These are phyloP conservation scores for Aspergillus aculeatinus DNA, from an alignment of 2,329 filamentous ascomycete genomes.

Conservation along the genomic window DNA sequence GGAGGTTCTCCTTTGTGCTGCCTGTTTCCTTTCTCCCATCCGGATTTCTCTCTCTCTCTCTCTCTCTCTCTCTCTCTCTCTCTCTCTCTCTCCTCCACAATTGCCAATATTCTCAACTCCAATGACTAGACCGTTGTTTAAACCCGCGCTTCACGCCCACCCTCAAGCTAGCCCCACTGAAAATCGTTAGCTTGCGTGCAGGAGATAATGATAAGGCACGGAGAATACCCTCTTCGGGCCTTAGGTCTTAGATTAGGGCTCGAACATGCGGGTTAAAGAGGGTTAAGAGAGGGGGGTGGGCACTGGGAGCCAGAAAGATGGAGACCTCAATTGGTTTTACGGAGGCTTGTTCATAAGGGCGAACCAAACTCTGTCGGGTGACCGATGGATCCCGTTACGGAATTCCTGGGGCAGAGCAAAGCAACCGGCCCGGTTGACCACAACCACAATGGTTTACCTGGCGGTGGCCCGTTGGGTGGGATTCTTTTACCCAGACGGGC, in stretches of 20 bases:
- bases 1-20: too few relatives aligned
- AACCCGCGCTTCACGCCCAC: conserved; percentile 6
- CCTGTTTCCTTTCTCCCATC: neutral
- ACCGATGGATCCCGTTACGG: conserved; percentile 23
- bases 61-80: neutral
- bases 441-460: neutral
- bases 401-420: conserved; percentile 21
- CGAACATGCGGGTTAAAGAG: neutral
- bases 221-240: neutral
- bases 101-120: neutral
- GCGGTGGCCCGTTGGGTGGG: neutral
- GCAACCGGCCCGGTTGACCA: conserved; percentile 17
- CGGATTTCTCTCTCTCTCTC: neutral
- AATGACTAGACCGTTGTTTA: neutral
- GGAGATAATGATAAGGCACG: neutral
- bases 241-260: conserved; percentile 11
- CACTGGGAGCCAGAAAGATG: conserved; percentile 11
- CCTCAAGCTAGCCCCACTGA: neutral
- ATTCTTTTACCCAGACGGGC: conserved; percentile 11
- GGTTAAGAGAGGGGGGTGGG: neutral
- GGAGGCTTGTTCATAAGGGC: conserved; percentile 18
- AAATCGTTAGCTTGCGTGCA: neutral
- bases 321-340: conserved; percentile 6
- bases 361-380: conserved; percentile 13
- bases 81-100: neutral